A percentile compares a stretch with the other conserved stretches of the same genome.
These are phyloP conservation scores for Kalaharituber pfeilii DNA, from an alignment of 2,329 filamentous ascomycete species.

Conservation along the genomic window DNA sequence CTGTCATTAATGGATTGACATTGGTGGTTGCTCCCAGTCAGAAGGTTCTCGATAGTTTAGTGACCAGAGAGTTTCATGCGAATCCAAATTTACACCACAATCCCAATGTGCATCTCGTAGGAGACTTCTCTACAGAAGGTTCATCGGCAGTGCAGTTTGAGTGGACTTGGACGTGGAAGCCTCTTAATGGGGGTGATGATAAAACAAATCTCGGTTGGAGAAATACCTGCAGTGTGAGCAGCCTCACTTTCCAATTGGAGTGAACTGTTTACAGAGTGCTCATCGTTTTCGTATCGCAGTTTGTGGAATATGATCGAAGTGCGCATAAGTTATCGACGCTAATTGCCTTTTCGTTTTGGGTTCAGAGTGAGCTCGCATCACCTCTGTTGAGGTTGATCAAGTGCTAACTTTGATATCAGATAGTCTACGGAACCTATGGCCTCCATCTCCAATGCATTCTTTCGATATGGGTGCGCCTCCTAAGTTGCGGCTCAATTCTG, in stretches of 20 bases:
- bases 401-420: constrained; percentile 6
- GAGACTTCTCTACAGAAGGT: constrained; percentile 74
- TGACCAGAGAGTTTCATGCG: constrained; percentile 89
- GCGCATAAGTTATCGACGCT: constrained; percentile 77
- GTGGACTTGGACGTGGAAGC: constrained; percentile 95
- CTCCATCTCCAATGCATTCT: constrained; percentile 16
- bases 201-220: constrained; percentile 71
- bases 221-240: constrained; percentile 70
- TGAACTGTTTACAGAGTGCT: too few relatives aligned
- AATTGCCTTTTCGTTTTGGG: constrained; percentile 89
- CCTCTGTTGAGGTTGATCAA: not conserved
- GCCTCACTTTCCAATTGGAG: not conserved
- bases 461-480: constrained; percentile 16
- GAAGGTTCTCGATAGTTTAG: constrained; percentile 78
- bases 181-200: constrained; percentile 66
- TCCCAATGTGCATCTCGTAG: constrained; percentile 85
- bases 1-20: constrained; percentile 70
- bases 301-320: constrained; percentile 91
- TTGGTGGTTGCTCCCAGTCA: constrained; percentile 76
- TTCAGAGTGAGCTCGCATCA: constrained; percentile 45
- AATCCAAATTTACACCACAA: constrained; percentile 97
- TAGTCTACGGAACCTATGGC: constrained; percentile 14
- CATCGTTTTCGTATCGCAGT: constrained; percentile 33
- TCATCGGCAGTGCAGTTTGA: constrained; percentile 71
- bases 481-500: constrained; percentile 13